A percentile compares a stretch with the other conserved stretches of the same genome.
These are phyloP conservation scores for Backusella sp. DNA, from an alignment of 192 early-diverging fungal genomes.

Conservation along the genomic window DNA sequence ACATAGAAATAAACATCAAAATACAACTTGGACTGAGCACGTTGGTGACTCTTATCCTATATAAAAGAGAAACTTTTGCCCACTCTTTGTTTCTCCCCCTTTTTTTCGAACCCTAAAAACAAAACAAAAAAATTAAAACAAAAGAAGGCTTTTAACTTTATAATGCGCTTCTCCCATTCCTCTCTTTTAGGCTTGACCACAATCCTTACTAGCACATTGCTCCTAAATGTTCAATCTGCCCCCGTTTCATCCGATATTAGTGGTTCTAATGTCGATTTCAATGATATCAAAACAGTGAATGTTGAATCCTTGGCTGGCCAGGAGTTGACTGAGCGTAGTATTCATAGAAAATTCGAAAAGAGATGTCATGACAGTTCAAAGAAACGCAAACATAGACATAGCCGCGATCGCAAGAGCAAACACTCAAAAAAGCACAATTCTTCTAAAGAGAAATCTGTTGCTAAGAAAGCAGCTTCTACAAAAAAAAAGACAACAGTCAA, in stretches of 20 bases:
- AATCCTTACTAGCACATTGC: not conserved
- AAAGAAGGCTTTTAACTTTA: not conserved
- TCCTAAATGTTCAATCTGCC: not conserved
- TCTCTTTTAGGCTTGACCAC: conserved; percentile 11
- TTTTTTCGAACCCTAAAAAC: not conserved
- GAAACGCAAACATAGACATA: not conserved
- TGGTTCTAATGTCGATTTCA: not conserved
- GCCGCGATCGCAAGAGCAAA: not conserved
- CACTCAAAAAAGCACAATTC: not conserved
- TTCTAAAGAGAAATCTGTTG: not conserved
- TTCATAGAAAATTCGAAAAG: not conserved
- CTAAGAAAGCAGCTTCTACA: not conserved
- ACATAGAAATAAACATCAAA: not conserved
- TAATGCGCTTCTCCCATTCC: conserved; percentile 13
- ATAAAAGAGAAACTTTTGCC: not conserved
- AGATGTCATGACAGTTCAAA: not conserved
- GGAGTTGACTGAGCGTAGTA: conserved; percentile 4
- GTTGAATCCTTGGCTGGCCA: conserved; percentile 9
- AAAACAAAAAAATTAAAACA: not conserved
- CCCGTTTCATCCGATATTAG: not conserved
- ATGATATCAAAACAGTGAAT: not conserved
- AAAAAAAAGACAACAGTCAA: not conserved
- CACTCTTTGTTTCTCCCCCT: not conserved
- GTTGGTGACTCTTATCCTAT: not conserved
- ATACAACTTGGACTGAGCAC: not conserved